Conservation (phyloP, 208 protist genomes). For the Leishmania martiniquensis region DNA sequence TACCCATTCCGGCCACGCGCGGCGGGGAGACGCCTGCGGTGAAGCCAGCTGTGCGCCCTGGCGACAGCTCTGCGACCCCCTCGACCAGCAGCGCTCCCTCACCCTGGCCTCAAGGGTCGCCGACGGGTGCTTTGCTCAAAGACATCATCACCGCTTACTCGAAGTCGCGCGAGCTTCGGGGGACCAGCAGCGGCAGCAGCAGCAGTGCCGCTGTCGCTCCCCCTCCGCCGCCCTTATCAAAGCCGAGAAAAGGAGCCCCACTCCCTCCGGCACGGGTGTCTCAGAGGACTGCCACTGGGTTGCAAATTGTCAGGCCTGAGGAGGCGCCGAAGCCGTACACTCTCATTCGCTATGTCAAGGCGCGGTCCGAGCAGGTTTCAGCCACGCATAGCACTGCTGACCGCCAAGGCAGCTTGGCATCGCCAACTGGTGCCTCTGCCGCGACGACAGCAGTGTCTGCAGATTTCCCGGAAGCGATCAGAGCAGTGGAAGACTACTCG, state of each 20-base stretch:
- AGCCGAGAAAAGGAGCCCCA: not conserved
- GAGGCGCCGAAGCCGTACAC: conserved; percentile 48
- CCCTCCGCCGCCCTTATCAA: not conserved
- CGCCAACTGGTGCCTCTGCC: not conserved
- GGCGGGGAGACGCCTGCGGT: too few species aligned
- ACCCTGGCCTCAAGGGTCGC: conserved; percentile 5
- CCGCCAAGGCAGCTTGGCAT: not conserved
- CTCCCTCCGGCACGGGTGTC: not conserved
- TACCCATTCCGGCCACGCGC: not conserved
- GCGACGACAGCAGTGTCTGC: not conserved
- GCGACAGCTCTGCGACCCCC: not conserved
- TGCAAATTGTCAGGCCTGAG: conserved; percentile 46
- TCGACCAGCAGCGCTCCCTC: not conserved
- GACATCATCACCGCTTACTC: conserved; percentile 64
- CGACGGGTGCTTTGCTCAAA: conserved; percentile 25
- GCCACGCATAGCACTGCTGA: not conserved
- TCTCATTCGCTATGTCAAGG: conserved; percentile 48
- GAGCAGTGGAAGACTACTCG: conserved; percentile 8
- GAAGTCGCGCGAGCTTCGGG: conserved; percentile 29
- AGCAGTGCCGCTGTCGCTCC: not conserved
- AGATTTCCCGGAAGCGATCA: not conserved
- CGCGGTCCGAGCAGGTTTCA: conserved; percentile 1
- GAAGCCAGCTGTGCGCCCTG: not conserved
- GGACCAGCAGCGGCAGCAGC: not conserved
- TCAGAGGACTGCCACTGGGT: conserved; percentile 17